Conservation (phyloP, 2,329 filamentous ascomycete species). For the Claviceps sp. region DNA sequence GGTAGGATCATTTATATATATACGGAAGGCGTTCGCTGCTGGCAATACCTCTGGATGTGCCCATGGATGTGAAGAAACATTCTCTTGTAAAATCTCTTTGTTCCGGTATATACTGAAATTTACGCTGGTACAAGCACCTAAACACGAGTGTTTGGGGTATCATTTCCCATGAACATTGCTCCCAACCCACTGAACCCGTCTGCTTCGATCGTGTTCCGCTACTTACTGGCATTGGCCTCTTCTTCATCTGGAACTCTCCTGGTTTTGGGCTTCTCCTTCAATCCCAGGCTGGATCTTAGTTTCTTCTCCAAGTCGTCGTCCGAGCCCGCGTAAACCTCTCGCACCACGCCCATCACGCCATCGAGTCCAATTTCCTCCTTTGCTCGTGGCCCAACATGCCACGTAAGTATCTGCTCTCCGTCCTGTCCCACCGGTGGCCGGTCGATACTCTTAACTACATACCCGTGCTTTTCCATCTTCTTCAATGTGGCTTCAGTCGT, state of each 20-base stretch:
- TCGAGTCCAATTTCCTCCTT: slow-evolving; percentile 73
- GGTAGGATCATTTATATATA: background rate
- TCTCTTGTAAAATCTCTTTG: background rate
- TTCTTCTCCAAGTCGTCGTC: slow-evolving; percentile 44
- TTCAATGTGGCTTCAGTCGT: slow-evolving; percentile 64
- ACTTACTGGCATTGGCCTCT: slow-evolving; percentile 4
- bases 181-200: background rate
- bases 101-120: background rate
- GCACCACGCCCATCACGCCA: slow-evolving; percentile 59
- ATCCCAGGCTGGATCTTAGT: slow-evolving; percentile 47
- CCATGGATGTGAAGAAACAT: background rate
- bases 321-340: slow-evolving; percentile 42
- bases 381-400: slow-evolving; percentile 71
- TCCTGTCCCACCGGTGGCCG: slow-evolving; percentile 34
- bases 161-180: background rate
- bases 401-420: slow-evolving; percentile 67
- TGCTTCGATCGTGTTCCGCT: background rate
- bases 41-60: background rate
- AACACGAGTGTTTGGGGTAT: background rate
- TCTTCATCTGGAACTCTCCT: slow-evolving; percentile 13
- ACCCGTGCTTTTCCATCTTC: slow-evolving; percentile 68
- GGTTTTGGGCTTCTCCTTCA: slow-evolving; percentile 20
- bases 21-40: background rate
- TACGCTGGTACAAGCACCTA: background rate
- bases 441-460: slow-evolving; percentile 64